These are phyloP conservation scores for Ehretia macrophylla DNA, from an alignment of 257 asterid genomes.

Conservation along the genomic window DNA sequence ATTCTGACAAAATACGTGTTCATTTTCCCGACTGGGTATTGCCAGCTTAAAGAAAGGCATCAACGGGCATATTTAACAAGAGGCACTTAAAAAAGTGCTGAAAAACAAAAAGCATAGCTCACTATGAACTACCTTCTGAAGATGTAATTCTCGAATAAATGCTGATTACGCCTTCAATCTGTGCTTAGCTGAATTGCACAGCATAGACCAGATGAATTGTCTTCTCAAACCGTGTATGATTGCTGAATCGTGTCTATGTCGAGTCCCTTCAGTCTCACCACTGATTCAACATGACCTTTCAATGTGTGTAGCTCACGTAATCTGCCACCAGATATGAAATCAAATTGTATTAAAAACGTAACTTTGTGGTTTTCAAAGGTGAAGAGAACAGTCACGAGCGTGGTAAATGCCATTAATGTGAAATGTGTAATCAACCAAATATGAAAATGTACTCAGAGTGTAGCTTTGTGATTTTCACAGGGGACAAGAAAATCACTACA, in stretches of 20 bases:
- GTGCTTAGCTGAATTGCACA: neutral
- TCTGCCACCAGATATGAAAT: slow-evolving; percentile 1
- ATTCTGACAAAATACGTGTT: neutral
- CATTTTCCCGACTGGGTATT: neutral
- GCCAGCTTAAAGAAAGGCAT: neutral
- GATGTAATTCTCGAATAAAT: neutral
- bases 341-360: slow-evolving; percentile 9
- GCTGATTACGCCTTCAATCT: neutral
- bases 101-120: neutral
- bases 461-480: slow-evolving; percentile 14
- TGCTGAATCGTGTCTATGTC: slow-evolving; percentile 21
- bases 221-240: slow-evolving; percentile 16
- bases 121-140: neutral
- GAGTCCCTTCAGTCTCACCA: slow-evolving; percentile 14
- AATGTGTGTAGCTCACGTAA: slow-evolving; percentile 17
- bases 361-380: slow-evolving; percentile 15
- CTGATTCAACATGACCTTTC: slow-evolving; percentile 22
- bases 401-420: too few species aligned
- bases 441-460: slow-evolving; percentile 12
- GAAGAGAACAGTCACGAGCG: too few species aligned
- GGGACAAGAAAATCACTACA: slow-evolving; percentile 30
- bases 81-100: neutral
- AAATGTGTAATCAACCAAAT: too few species aligned
- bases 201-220: neutral
- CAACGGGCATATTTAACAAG: neutral